Conservation (phyloP, 192 early-diverging fungal species). For the Backusella liffmaniae region DNA sequence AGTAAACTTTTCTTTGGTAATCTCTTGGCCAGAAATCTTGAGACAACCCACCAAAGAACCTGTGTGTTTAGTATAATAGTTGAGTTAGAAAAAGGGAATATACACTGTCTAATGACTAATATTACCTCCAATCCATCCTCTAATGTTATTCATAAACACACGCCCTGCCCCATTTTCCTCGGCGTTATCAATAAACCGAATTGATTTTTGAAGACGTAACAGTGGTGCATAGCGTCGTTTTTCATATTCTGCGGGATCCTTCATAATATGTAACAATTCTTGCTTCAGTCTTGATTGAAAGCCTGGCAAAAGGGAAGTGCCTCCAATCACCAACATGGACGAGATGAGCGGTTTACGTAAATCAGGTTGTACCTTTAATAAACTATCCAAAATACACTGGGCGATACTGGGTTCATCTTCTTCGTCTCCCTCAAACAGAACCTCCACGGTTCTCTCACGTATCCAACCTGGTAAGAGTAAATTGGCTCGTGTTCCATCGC, state of each 20-base stretch:
- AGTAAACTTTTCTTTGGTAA: conserved; percentile 63
- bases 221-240: conserved; percentile 48
- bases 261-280: conserved; percentile 57
- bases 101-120: too few relatives aligned
- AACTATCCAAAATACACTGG: conserved; percentile 50
- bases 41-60: conserved; percentile 75
- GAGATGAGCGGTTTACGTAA: conserved; percentile 62
- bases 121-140: conserved; percentile 77
- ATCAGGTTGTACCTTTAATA: conserved; percentile 68
- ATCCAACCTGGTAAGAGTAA: conserved; percentile 81
- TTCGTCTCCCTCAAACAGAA: conserved; percentile 66
- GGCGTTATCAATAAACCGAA: conserved; percentile 55
- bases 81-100: neutral
- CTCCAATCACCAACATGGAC: conserved; percentile 74
- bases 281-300: conserved; percentile 60
- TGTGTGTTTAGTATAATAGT: conserved; percentile 12
- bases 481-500: conserved; percentile 40
- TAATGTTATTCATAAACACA: conserved; percentile 67
- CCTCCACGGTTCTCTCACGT: conserved; percentile 75
- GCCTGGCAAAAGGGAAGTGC: conserved; percentile 72
- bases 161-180: conserved; percentile 37
- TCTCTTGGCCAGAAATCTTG: conserved; percentile 69
- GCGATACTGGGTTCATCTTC: conserved; percentile 62
- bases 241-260: conserved; percentile 30
- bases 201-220: conserved; percentile 45